Evolutionary conservation across 2,329 filamentous ascomycete species (phyloP).

Genomic region (Alternaria postmessia): DNA sequence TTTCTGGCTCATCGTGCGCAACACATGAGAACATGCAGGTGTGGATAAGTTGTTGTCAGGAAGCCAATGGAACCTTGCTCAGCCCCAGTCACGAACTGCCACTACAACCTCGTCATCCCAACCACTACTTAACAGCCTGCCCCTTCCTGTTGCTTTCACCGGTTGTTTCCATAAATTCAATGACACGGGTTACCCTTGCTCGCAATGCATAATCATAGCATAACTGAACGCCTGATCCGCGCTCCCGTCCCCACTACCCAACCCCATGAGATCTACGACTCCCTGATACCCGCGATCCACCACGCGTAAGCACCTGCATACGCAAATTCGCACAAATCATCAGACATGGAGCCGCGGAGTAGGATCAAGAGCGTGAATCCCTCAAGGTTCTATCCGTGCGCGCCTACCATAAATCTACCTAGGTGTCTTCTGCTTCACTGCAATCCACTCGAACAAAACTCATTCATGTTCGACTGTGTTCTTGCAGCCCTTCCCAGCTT

Average conservation of each 20-base stretch:
- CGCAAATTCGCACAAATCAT: no score
- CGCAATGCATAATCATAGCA: neutral
- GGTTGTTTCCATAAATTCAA: neutral
- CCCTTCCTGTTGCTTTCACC: neutral
- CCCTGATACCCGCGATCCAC: neutral
- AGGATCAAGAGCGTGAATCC: no score
- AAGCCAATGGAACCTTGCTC: neutral
- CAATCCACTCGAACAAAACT: no score
- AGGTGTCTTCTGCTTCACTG: no score
- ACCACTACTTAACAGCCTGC: neutral
- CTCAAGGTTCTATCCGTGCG: no score
- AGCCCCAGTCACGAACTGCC: neutral
- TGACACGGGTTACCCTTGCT: neutral
- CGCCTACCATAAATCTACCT: no score
- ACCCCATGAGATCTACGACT: neutral
- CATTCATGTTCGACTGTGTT: no score
- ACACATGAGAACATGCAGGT: neutral
- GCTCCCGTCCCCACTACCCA: neutral
- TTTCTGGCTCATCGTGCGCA: neutral
- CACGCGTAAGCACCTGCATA: no score
- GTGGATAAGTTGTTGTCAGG: neutral
- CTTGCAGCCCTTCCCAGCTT: no score
- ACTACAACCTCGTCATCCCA: no score
- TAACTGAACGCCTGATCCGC: neutral
- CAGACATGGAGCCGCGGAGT: no score